phyloP scores from a whole-genome alignment of 371 early-diverging fungal genomes.

The Mortierella sp. region DNA sequence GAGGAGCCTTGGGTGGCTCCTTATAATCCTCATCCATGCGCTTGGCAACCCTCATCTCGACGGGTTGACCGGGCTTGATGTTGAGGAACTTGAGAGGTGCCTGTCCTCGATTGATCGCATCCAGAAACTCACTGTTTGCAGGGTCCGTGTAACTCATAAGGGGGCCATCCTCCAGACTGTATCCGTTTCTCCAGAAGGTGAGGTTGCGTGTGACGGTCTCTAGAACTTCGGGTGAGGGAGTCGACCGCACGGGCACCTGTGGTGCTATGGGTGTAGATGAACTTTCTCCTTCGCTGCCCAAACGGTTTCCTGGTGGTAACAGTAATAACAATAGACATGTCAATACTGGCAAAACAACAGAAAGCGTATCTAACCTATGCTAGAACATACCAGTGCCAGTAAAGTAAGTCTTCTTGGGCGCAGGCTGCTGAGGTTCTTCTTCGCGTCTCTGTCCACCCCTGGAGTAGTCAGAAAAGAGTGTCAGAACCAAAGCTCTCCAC shows the following conservation, averaged over 20 bases:
- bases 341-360: not conserved
- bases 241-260: constrained; percentile 20
- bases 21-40: constrained; percentile 88
- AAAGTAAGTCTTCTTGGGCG: constrained; percentile 61
- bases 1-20: constrained; percentile 82
- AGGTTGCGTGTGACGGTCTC: constrained; percentile 73
- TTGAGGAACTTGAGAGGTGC: constrained; percentile 83
- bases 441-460: constrained; percentile 64
- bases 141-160: constrained; percentile 88
- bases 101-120: constrained; percentile 83
- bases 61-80: constrained; percentile 91
- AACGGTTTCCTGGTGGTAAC: constrained; percentile 40
- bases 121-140: constrained; percentile 83
- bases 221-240: constrained; percentile 31
- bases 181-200: constrained; percentile 97
- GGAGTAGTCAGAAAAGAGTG: constrained; percentile 29
- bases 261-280: constrained; percentile 21
- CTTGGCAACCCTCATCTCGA: constrained; percentile 88
- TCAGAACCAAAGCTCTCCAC: too few species aligned
- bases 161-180: constrained; percentile 95
- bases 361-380: too few species aligned
- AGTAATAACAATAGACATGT: not conserved
- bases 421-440: constrained; percentile 39
- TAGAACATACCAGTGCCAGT: constrained; percentile 67
- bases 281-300: constrained; percentile 77